Conservation (phyloP, 2,329 filamentous ascomycete genomes). For the Ceratocystis huliohia region DNA sequence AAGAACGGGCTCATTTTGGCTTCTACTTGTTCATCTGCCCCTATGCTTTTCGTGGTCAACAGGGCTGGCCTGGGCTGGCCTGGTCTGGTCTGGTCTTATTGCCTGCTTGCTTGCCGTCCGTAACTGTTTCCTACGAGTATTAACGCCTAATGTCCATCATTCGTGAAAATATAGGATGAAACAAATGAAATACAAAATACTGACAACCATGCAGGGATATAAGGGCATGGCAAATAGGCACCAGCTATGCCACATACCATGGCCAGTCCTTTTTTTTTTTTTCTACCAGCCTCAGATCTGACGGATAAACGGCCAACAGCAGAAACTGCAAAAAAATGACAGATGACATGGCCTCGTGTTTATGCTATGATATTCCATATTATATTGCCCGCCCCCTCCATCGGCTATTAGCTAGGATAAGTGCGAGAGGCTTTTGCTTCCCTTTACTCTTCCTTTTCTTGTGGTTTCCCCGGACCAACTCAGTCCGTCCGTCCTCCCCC, state of each 20-base stretch:
- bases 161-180: not conserved
- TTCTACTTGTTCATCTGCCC: not conserved
- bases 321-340: not conserved
- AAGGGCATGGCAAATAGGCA: not conserved
- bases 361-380: not conserved
- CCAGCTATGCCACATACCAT: not conserved
- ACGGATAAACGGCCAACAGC: not conserved
- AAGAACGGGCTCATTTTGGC: too few relatives aligned
- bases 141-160: constrained; percentile 1
- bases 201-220: not conserved
- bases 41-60: not conserved
- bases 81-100: not conserved
- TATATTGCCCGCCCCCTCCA: not conserved
- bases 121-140: not conserved
- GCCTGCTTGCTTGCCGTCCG: too few relatives aligned
- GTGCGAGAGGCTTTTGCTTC: not conserved
- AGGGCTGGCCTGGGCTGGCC: not conserved
- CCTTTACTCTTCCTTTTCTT: not conserved
- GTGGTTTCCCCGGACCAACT: not conserved
- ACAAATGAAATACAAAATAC: not conserved
- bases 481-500: too few relatives aligned
- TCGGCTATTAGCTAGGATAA: not conserved
- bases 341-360: constrained; percentile 1
- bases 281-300: not conserved
- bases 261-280: not conserved